Evolutionary conservation across 805 yeast genomes (phyloP), one percentile per base, ranked within the genome.

Genomic region (Barnettozyma sp.): DNA sequence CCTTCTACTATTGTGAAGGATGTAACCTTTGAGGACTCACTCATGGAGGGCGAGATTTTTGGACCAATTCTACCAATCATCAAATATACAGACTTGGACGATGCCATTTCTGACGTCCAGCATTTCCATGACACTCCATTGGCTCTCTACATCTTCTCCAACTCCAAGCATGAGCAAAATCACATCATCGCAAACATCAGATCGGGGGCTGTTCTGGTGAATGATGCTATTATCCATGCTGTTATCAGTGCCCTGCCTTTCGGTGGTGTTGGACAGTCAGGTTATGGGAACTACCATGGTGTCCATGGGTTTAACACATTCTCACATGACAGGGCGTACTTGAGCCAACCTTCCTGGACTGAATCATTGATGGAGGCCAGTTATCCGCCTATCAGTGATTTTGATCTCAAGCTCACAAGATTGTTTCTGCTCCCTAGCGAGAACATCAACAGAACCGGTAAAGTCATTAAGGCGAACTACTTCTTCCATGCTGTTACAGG

Each of bases 261-360:
- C 59, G 97, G 97, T 22, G 97, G 97, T 17, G 62, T 88, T 38
- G 96, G 97, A 11, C 55, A 55, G 12, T 84, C 95, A 0, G 97
- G 97, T 1, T 63, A 65, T 39, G 97, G 97, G 9, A 61, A 70
- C 22, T 87, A 86, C 59, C 96, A 87, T 54, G 95, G 96, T 4
- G 60, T 59, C 42, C 67, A 61, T 54, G 80, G 87, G 7, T 69
- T 77, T 39, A 31, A 33, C 22, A 19, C 42, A 4, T 88, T 88
- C 52, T 71, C 86, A 2, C 94, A 84, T 56, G 73, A 73, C 52
- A 71, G 94, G 49, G 71, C 87, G 0, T 64, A 78, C 3, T 54
- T 83, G 45, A 70, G 66, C 32, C 84, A 81, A 54, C 78, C 81
- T 12, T 68, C 66, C 40, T 76, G 78, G 78, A 65, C 66, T 33